Percentiles rank a stretch among this genome's conserved stretches.
phyloP scores from a whole-genome alignment of 805 yeast species.

The Hanseniaspora clermontiae region DNA sequence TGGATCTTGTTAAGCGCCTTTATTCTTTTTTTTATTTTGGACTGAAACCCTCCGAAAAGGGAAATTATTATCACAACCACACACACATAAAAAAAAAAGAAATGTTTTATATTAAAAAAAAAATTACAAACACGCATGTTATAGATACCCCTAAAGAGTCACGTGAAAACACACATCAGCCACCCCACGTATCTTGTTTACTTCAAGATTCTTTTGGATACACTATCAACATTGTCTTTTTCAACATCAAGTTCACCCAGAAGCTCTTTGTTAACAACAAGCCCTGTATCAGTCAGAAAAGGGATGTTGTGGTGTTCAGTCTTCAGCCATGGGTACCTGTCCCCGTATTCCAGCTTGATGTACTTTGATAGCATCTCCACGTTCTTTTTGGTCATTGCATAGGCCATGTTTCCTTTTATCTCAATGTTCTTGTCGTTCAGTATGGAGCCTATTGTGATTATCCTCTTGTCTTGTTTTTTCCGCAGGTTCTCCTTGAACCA shows the following conservation, averaged over 20 bases:
- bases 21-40: too few species aligned
- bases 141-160: neutral
- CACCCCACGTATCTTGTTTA: neutral
- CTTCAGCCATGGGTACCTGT: neutral
- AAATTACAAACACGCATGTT: too few species aligned
- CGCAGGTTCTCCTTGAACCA: slow-evolving; percentile 1
- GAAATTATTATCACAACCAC: too few species aligned
- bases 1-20: too few species aligned
- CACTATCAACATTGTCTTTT: neutral
- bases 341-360: neutral
- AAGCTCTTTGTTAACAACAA: neutral
- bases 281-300: neutral
- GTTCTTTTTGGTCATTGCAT: slow-evolving; percentile 8
- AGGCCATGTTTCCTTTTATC: slow-evolving; percentile 1
- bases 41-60: too few species aligned
- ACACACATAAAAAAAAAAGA: too few species aligned
- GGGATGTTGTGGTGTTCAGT: neutral
- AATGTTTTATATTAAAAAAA: too few species aligned
- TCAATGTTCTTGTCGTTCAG: neutral
- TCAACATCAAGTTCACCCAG: neutral
- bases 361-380: slow-evolving; percentile 1
- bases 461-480: neutral
- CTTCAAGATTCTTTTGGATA: neutral
- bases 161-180: neutral
- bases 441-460: slow-evolving; percentile 7